Conservation (phyloP, 495 filamentous ascomycete genomes). For the Hypomontagnella submonticulosa region DNA sequence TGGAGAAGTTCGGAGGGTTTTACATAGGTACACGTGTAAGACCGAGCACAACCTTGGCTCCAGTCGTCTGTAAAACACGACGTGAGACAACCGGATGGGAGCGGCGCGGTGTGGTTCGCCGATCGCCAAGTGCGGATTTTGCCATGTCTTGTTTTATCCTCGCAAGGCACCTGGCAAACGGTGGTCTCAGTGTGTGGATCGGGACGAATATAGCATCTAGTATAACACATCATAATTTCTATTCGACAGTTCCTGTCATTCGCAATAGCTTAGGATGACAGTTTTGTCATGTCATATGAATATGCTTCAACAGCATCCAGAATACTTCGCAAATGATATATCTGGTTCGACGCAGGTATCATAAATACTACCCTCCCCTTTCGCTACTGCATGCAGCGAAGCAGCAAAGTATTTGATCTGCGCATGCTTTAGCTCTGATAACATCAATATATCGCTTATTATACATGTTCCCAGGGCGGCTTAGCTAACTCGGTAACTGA, state of each 20-base stretch:
- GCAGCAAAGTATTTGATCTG: slow-evolving; percentile 15
- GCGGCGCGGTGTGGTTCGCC: slow-evolving; percentile 25
- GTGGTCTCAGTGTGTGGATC: slow-evolving; percentile 9
- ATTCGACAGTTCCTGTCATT: slow-evolving; percentile 1
- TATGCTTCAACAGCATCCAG: background rate
- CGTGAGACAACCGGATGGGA: slow-evolving; percentile 34
- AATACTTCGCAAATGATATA: slow-evolving; percentile 18
- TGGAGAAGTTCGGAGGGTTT: slow-evolving; percentile 4
- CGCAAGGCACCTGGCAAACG: slow-evolving; percentile 19
- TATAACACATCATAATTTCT: slow-evolving; percentile 26
- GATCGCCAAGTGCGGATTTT: slow-evolving; percentile 35
- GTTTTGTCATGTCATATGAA: slow-evolving; percentile 7
- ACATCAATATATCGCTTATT: slow-evolving; percentile 11
- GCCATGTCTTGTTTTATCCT: slow-evolving; percentile 24
- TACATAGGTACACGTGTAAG: slow-evolving; percentile 19
- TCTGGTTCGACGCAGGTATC: slow-evolving; percentile 11
- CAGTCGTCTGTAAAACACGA: slow-evolving; percentile 41
- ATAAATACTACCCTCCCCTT: slow-evolving; percentile 28
- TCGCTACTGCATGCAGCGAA: slow-evolving; percentile 28
- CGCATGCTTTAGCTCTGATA: slow-evolving; percentile 15
- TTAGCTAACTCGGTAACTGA: slow-evolving; percentile 38
- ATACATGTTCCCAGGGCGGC: slow-evolving; percentile 15
- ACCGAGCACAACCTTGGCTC: slow-evolving; percentile 12
- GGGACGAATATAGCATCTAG: slow-evolving; percentile 20
- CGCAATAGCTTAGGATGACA: slow-evolving; percentile 5